Conservation (phyloP, 192 early-diverging fungal species). For the Podila epigama region DNA sequence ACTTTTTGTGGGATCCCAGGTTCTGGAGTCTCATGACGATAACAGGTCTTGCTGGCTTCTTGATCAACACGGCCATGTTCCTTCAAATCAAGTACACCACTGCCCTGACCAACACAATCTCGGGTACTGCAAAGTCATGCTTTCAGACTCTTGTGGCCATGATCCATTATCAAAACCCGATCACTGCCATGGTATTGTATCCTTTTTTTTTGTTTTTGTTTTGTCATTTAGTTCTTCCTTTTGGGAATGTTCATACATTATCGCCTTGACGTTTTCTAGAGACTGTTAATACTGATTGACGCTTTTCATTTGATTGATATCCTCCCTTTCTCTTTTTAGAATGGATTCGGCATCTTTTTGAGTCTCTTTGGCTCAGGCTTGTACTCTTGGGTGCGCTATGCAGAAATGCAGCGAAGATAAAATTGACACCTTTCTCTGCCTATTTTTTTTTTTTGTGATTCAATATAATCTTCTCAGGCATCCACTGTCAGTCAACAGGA, state of each 20-base stretch:
- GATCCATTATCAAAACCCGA: constrained; percentile 68
- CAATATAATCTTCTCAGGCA: too few relatives aligned
- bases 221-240: neutral
- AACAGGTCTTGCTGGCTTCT: constrained; percentile 69
- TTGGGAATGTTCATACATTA: neutral
- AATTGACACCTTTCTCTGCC: neutral
- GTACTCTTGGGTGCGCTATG: constrained; percentile 65
- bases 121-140: constrained; percentile 73
- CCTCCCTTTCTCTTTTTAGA: constrained; percentile 41
- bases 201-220: neutral
- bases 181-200: constrained; percentile 61
- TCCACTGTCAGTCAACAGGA: too few relatives aligned
- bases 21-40: constrained; percentile 71
- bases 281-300: neutral
- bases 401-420: constrained; percentile 60
- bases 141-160: constrained; percentile 69
- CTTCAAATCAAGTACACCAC: constrained; percentile 75
- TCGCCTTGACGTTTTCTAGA: too few relatives aligned
- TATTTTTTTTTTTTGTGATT: too few relatives aligned
- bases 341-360: constrained; percentile 62
- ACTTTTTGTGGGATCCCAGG: constrained; percentile 51
- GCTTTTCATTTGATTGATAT: constrained; percentile 3
- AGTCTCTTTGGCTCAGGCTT: constrained; percentile 65
- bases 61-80: constrained; percentile 76
- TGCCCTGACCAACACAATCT: constrained; percentile 73